These are phyloP conservation scores for Termitomyces sp. DNA, from an alignment of 768 basidiomycete genomes.

Conservation along the genomic window DNA sequence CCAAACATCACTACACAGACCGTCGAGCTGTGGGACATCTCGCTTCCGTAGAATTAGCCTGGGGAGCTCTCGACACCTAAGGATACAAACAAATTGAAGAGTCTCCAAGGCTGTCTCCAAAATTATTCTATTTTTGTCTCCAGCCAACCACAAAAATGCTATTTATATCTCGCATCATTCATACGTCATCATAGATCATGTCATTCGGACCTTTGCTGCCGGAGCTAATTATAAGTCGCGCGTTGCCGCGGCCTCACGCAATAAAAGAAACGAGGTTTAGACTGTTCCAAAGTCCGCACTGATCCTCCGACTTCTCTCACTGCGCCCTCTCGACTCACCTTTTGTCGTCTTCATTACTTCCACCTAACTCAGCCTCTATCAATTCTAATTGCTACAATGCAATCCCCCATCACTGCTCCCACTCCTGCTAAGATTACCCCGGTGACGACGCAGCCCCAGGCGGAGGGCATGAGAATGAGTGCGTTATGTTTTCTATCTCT, in stretches of 20 bases:
- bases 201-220: not conserved
- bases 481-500: constrained; percentile 19
- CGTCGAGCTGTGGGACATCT: not conserved
- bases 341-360: too few species aligned
- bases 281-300: not conserved
- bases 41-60: too few species aligned
- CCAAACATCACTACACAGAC: not conserved
- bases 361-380: not conserved
- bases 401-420: constrained; percentile 10
- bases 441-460: constrained; percentile 47
- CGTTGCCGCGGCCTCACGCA: not conserved
- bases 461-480: constrained; percentile 63
- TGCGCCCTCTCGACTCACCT: too few species aligned
- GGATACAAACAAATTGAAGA: too few species aligned
- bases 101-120: too few species aligned
- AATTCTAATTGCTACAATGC: not conserved
- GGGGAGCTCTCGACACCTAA: too few species aligned
- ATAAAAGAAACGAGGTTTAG: not conserved
- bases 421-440: constrained; percentile 19
- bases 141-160: not conserved
- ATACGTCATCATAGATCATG: not conserved
- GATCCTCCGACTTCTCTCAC: not conserved
- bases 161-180: not conserved
- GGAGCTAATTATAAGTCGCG: not conserved
- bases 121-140: too few species aligned